Conservation (phyloP, 371 early-diverging fungal species). For the Saksenaea oblongispora region DNA sequence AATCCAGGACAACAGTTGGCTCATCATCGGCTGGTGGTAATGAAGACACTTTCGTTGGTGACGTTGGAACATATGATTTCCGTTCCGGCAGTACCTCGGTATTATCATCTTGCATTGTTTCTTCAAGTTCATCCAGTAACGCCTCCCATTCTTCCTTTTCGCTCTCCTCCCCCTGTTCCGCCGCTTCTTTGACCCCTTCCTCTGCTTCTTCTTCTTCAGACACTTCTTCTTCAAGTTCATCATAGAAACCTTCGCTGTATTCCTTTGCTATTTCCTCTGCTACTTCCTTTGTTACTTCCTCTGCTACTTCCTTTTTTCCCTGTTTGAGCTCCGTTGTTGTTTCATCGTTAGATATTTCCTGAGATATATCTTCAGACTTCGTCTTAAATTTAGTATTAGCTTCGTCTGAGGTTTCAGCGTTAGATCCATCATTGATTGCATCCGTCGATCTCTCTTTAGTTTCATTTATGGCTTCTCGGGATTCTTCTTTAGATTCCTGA, state of each 20-base stretch:
- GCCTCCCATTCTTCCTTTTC: conserved; percentile 2
- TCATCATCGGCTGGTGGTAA: conserved; percentile 8
- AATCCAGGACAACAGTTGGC: conserved; percentile 38
- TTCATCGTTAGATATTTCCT: too few relatives aligned
- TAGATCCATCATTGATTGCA: too few relatives aligned
- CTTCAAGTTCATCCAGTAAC: neutral
- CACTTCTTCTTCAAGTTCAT: neutral
- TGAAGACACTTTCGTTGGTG: neutral
- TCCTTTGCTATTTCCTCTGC: neutral
- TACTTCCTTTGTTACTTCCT: conserved; percentile 7
- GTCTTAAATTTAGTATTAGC: too few relatives aligned
- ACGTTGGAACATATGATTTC: neutral
- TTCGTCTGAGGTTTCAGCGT: too few relatives aligned
- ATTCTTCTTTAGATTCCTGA: too few relatives aligned
- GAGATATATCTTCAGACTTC: too few relatives aligned
- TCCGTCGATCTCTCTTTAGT: too few relatives aligned
- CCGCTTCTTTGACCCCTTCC: neutral
- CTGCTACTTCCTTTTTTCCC: neutral
- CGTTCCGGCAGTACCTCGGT: neutral
- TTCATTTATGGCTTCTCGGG: too few relatives aligned
- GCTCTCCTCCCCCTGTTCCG: neutral
- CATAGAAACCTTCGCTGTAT: neutral
- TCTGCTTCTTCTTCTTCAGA: neutral
- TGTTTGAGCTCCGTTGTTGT: too few relatives aligned
- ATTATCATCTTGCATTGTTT: neutral